Evolutionary conservation across 371 early-diverging fungal species (phyloP).

Genomic region (Mortierella sp.): DNA sequence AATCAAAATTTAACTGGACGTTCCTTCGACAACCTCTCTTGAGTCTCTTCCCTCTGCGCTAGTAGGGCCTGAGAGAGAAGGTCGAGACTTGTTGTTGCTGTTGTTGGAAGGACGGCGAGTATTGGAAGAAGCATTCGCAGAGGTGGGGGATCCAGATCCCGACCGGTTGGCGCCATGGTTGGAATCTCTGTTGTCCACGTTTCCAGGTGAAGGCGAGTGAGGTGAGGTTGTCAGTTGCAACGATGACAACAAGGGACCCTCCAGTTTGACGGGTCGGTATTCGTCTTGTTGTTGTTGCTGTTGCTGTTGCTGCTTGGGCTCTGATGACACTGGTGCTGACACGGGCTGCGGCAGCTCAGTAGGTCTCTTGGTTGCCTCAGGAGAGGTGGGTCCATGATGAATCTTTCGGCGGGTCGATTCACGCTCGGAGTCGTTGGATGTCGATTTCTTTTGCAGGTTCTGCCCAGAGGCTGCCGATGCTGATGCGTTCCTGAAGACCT

Average conservation of each 20-base stretch:
- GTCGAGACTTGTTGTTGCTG: neutral
- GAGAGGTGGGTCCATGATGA: constrained; percentile 19
- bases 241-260: constrained; percentile 16
- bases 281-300: constrained; percentile 26
- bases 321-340: constrained; percentile 5
- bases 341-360: constrained; percentile 1
- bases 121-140: neutral
- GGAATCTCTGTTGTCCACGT: constrained; percentile 12
- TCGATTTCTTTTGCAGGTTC: constrained; percentile 30
- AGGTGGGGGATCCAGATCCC: constrained; percentile 29
- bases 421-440: constrained; percentile 13
- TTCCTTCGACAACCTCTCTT: neutral
- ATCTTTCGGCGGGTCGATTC: constrained; percentile 32
- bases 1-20: neutral
- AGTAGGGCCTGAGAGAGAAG: neutral
- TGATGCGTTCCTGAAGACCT: constrained; percentile 38
- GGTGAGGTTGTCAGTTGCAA: constrained; percentile 20
- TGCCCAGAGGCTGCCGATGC: constrained; percentile 33
- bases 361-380: constrained; percentile 24
- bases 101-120: constrained; percentile 9
- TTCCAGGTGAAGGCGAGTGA: constrained; percentile 15
- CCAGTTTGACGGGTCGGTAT: constrained; percentile 18
- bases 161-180: constrained; percentile 23
- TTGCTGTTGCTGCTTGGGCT: neutral
- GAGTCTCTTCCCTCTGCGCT: constrained; percentile 5